These are phyloP conservation scores for Castanea sativa DNA, from an alignment of 306 rosid species.

Conservation along the genomic window DNA sequence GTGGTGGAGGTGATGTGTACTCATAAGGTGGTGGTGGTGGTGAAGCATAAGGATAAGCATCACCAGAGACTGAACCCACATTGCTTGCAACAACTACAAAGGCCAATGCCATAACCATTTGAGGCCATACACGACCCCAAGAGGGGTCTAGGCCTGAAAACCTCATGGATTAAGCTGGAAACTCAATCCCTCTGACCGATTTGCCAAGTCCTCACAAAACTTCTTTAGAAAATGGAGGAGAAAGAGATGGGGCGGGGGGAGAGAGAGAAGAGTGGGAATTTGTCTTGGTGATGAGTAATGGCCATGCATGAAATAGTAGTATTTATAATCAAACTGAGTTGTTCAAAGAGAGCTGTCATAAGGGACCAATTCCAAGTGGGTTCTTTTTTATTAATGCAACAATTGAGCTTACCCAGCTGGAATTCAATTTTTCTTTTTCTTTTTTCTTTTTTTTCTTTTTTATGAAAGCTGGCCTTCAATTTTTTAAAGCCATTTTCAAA, in stretches of 20 bases:
- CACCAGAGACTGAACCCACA: conserved; percentile 62
- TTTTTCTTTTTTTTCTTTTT: too few species aligned
- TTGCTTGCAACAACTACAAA: conserved; percentile 47
- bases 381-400: conserved; percentile 15
- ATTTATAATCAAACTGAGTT: conserved; percentile 55
- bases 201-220: conserved; percentile 23
- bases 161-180: conserved; percentile 44
- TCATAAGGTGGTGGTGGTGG: conserved; percentile 69
- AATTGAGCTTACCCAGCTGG: conserved; percentile 50
- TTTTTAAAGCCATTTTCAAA: conserved; percentile 7
- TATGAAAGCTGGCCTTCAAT: conserved; percentile 41
- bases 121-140: conserved; percentile 70
- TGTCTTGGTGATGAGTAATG: conserved; percentile 26
- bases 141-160: conserved; percentile 56
- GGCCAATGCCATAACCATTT: conserved; percentile 66
- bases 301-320: conserved; percentile 28
- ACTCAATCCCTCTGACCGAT: conserved; percentile 27
- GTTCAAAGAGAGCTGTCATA: conserved; percentile 68
- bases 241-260: not conserved
- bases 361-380: conserved; percentile 46
- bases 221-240: conserved; percentile 3
- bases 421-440: conserved; percentile 16
- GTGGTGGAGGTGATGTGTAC: conserved; percentile 37
- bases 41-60: conserved; percentile 67
- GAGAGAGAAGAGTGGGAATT: conserved; percentile 1